Evolutionary conservation across 140 eudicot species (phyloP).

Genomic region (Oenanthe javanica): DNA sequence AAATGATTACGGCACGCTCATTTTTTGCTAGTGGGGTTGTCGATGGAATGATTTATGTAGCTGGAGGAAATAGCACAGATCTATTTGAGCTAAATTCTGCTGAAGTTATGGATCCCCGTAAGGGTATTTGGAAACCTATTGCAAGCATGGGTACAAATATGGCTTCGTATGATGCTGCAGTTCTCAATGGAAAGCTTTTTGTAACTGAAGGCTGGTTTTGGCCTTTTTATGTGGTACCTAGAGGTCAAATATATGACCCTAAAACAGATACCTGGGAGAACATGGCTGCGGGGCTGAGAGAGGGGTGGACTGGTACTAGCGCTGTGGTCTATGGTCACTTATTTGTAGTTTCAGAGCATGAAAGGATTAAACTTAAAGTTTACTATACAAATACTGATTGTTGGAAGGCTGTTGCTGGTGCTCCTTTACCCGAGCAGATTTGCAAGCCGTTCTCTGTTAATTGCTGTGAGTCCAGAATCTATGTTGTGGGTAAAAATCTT

Average conservation of each 20-base stretch:
- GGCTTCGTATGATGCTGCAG: conserved; percentile 85
- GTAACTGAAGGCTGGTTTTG: conserved; percentile 98
- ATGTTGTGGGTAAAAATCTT: conserved; percentile 80
- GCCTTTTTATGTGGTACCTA: conserved; percentile 90
- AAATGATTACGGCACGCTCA: conserved; percentile 73
- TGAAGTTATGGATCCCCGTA: conserved; percentile 67
- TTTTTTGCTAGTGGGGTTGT: conserved; percentile 82
- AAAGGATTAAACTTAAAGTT: conserved; percentile 85
- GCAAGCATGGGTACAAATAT: conserved; percentile 68
- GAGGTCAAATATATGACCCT: conserved; percentile 92
- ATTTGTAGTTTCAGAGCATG: conserved; percentile 89
- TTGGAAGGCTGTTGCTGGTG: conserved; percentile 75
- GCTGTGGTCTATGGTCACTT: conserved; percentile 57
- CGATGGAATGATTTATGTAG: conserved; percentile 77
- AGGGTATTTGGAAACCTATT: conserved; percentile 67
- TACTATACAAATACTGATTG: conserved; percentile 55
- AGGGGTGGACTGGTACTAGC: conserved; percentile 98
- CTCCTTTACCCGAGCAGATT: conserved; percentile 75
- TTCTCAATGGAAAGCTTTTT: conserved; percentile 76
- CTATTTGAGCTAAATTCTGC: conserved; percentile 79
- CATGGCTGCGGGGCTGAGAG: conserved; percentile 84
- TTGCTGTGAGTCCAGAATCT: conserved; percentile 44
- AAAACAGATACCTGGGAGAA: conserved; percentile 61
- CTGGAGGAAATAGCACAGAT: conserved; percentile 82
- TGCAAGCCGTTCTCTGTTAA: conserved; percentile 86